Conservation (phyloP, 2,329 filamentous ascomycete species). For the Colletotrichum spinosum region DNA sequence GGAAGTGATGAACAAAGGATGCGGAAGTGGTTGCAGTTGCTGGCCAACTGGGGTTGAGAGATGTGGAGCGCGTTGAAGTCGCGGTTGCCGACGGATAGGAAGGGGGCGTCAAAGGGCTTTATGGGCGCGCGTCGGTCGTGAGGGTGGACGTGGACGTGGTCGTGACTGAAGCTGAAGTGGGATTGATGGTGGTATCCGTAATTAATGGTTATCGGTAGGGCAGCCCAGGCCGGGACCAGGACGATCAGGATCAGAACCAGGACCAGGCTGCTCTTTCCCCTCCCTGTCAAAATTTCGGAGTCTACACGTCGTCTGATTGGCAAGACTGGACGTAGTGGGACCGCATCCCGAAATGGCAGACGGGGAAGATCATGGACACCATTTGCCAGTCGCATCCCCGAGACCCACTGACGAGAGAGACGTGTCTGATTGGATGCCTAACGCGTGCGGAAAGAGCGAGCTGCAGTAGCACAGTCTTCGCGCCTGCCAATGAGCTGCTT, state of each 20-base stretch:
- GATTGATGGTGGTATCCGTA: too few relatives aligned
- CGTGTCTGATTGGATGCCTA: conserved; percentile 32
- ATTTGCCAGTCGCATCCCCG: background rate
- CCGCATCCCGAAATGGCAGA: too few relatives aligned
- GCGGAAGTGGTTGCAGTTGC: too few relatives aligned
- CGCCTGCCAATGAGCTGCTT: conserved; percentile 17
- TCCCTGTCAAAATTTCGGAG: too few relatives aligned
- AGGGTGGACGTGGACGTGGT: too few relatives aligned
- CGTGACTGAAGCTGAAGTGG: too few relatives aligned
- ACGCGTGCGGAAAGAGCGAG: conserved; percentile 20
- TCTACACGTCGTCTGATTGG: too few relatives aligned
- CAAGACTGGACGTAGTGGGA: too few relatives aligned
- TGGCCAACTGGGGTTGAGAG: background rate
- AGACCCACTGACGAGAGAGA: background rate
- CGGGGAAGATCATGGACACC: background rate
- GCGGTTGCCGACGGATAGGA: conserved; percentile 15
- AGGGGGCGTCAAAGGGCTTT: conserved; percentile 1
- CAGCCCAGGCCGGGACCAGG: background rate
- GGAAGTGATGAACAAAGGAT: too few relatives aligned
- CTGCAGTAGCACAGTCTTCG: conserved; percentile 26
- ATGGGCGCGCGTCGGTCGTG: conserved; percentile 1
- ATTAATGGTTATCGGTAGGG: background rate
- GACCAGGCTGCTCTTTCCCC: too few relatives aligned
- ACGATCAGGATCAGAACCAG: too few relatives aligned
- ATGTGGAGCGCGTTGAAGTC: background rate